Evolutionary conservation across 768 basidiomycete species (phyloP), one percentile per base, ranked within the genome.

Genomic region (Clitopilus passeckerianus): DNA sequence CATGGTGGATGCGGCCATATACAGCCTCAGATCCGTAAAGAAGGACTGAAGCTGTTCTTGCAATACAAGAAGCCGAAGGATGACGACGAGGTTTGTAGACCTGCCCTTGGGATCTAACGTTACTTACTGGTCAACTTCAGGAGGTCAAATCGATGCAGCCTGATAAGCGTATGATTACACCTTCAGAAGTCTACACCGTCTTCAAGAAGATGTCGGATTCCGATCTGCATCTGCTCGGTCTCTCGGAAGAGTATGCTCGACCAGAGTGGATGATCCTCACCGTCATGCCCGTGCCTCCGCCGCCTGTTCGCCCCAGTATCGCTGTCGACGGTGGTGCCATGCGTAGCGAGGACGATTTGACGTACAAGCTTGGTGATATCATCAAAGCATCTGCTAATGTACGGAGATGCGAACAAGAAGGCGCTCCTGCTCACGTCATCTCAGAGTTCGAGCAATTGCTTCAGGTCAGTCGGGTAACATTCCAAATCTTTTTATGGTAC

Each of bases 191-290:
- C n/a, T 91, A 95, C 73, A 90, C 89, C 44, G 87, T 92, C n/a
- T 86, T 98, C 72, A 92, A 93, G 76, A 98, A 98, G 83, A 94
- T 98, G 76, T 85, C 93, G 6, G 87, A 94, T 61, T 82, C 86
- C 12, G 96, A 98, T 70, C 81, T 98, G 15, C 83, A 87, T 63
- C 79, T 95, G 24, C 85, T 98, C 64, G 97, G 97, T 35, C 85
- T 98, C 9, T 95, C 91, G 24, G 92, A 95, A 59, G 92, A 93
- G 70, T 98, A 97, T 70, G 96, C 97, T 6, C 86, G 95, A 43
- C 97, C 97, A 1, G 94, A 98, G 68, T 99, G 97, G 97, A 98
- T 99, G 97, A 97, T 99, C 64, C 77, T 98, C 43, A 98, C 97
- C 0, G 94, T 98, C 35, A 83, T 98, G 71, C 97, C 97, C 34